Evolutionary conservation across 2,329 filamentous ascomycete species (phyloP).

Genomic region (Colletotrichum musae): DNA sequence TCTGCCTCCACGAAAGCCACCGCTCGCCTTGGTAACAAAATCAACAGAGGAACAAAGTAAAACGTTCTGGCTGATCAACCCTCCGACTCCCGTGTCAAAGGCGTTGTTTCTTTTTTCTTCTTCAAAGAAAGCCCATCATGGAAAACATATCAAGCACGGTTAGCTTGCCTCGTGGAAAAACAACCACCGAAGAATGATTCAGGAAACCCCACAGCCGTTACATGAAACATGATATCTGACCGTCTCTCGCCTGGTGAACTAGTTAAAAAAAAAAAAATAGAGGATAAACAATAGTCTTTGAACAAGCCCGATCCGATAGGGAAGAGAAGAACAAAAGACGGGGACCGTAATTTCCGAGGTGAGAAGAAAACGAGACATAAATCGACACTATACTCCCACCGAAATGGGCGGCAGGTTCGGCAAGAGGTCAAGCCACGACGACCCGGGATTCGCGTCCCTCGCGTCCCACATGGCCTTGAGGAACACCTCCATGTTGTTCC

Average conservation of each 20-base stretch:
- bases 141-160: not conserved
- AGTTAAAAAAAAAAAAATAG: not conserved
- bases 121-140: not conserved
- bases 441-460: constrained; percentile 26
- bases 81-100: constrained; percentile 1
- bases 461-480: constrained; percentile 28
- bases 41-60: not conserved
- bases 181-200: not conserved
- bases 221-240: constrained; percentile 21
- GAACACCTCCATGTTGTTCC: constrained; percentile 26
- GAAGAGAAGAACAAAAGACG: not conserved
- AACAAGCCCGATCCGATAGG: not conserved
- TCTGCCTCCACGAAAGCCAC: not conserved
- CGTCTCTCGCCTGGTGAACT: not conserved
- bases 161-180: not conserved
- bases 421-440: constrained; percentile 34
- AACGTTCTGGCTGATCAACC: not conserved
- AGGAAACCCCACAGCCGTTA: constrained; percentile 6
- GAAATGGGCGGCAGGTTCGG: constrained; percentile 26
- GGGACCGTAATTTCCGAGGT: not conserved
- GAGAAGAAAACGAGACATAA: not conserved
- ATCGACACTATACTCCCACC: constrained; percentile 28
- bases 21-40: not conserved
- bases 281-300: not conserved
- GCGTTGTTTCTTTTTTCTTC: not conserved